Evolutionary conservation across 192 early-diverging fungal genomes (phyloP), one percentile per base, ranked within the genome.

Genomic region (Phycomyces nitens): DNA sequence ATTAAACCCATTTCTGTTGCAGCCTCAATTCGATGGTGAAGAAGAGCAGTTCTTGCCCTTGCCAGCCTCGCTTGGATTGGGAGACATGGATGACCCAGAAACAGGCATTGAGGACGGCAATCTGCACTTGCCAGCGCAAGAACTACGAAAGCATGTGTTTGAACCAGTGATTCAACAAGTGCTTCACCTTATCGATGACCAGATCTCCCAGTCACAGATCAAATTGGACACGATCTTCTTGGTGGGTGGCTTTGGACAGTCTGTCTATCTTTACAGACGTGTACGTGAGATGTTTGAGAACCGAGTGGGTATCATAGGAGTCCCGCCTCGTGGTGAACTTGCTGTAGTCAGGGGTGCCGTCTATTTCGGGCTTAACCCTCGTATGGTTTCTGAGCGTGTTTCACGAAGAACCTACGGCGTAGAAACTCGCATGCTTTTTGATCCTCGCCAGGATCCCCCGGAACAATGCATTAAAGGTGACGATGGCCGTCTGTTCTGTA

Each of bases 301-400:
- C 16, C 65, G 75, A 14, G 80, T 82, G 1, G 70, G 69, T 8
- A 69, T 75, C 23, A 84, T 84, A 27, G 79, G 66, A 34, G 77
- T 73, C 40, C 71, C 71, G 43, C 71, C 71, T 57, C 71, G 71
- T 73, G 71, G 71, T 50, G 71, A 73, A 43, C 53, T 73, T 51
- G 80, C 80, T 47, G 80, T 84, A 53, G 78, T 82, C 3, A 71
- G 80, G 44, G 82, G 82, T 23, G 82, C 80, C 16, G 82, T 83
- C 43, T 77, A 76, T 58, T 80, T 78, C 38, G 81, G 81, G 18
- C 43, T 82, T 57, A 79, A 82, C 26, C 77, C 81, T 47, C 62
- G 69, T 18, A 68, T 79, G 41, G 80, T 82, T 7, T 79, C 80
- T 11, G 73, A 78, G 44, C 74, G 80, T 43, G 78, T 82, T 21